Evolutionary conservation across 2,329 filamentous ascomycete genomes (phyloP), one percentile per base, ranked within the genome.

Genomic region (Drechslera avenae): DNA sequence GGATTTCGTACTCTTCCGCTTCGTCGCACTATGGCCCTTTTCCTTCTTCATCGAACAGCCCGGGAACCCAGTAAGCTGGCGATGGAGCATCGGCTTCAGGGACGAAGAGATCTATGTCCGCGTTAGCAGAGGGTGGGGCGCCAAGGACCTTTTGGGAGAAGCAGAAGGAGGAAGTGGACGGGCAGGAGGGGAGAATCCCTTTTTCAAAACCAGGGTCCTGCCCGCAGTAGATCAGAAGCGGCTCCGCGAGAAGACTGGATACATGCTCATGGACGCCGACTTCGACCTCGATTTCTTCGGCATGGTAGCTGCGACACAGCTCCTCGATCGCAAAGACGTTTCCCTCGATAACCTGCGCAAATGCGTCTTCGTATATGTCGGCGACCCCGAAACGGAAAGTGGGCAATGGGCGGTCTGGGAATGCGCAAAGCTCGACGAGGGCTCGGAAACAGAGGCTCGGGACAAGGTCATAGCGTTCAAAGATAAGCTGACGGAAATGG

Each of bases 211-310:
- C 10, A 80, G 84, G 51, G 75, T 96, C 37, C 73, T 86, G 55
- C 81, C 84, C 2, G 92, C 90, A 2, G 87, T 92, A 3, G 81
- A 86, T 13, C 82, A 85, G 17, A 75, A 84, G 63, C 79, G 86
- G 44, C 78, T 93, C 63, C 78, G 82, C 61, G 81, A 85, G 62
- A 96, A 95, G 81, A 96, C 91, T 23, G 91, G 91, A 16, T 96
- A 95, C 69, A 75, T 95, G 57, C 86, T 94, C 60, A 89, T 96
- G 80, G 89, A 92, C 69, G 83, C 82, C 55, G 83, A 91, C 55
- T 97, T 91, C 87, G 89, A 96, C 72, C 78, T 97, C 53, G 91
- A 96, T 71, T 97, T 92, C 82, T 80, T 81, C 39, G 81, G 82
- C 16, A 97, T 97, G 90, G 78, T 91, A 10, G 76, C 81, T 55